Evolutionary conservation across 2,329 filamentous ascomycete genomes (phyloP).

Genomic region (Aureobasidium namibiae): DNA sequence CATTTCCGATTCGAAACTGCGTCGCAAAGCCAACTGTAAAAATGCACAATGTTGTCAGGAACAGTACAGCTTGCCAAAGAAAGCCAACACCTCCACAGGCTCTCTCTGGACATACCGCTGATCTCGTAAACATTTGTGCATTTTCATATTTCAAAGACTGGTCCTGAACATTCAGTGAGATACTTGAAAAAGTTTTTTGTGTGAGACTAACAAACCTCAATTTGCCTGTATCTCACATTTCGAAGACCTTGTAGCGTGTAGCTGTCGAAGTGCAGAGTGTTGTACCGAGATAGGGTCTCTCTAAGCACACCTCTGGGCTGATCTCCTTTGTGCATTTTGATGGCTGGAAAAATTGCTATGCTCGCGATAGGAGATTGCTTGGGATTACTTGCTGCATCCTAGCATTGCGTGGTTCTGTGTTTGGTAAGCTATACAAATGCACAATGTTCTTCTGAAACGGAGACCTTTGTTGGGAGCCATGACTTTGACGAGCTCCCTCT

Average conservation of each 20-base stretch:
- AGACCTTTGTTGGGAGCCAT: neutral
- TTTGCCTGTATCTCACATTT: neutral
- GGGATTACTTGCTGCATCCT: too few relatives aligned
- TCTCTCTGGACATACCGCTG: neutral
- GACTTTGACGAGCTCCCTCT: neutral
- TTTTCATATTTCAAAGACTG: too few relatives aligned
- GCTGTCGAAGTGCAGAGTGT: neutral
- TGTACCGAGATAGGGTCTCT: neutral
- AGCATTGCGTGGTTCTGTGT: too few relatives aligned
- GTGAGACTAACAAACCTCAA: too few relatives aligned
- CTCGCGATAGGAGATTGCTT: neutral
- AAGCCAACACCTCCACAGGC: neutral
- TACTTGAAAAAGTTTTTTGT: too few relatives aligned
- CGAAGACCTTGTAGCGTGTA: too few relatives aligned
- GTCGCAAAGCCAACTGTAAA: neutral
- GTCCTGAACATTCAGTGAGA: too few relatives aligned
- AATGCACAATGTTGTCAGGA: neutral
- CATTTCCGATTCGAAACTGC: too few relatives aligned
- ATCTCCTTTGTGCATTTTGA: neutral
- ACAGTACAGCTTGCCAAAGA: neutral
- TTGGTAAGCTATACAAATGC: neutral
- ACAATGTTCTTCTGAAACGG: neutral
- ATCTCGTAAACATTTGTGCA: neutral
- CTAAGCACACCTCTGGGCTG: neutral
- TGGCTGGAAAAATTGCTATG: neutral